Evolutionary conservation across 2,329 filamentous ascomycete genomes (phyloP), one percentile per base, ranked within the genome.

Genomic region (Monosporascus sp.): DNA sequence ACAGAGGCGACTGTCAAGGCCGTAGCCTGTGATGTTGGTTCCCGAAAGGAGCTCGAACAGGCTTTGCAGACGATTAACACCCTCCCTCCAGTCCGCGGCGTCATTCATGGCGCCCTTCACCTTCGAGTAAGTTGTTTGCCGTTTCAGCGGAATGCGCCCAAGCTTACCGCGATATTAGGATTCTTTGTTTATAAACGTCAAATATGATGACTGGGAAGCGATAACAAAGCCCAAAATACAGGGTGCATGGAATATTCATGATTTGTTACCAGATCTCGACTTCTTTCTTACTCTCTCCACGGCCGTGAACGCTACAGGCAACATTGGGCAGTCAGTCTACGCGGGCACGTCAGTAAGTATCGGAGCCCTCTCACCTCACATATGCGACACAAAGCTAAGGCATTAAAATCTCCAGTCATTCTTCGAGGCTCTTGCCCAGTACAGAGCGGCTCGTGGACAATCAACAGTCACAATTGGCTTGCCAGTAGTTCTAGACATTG

Each of bases 291-390:
- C n/a, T n/a, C n/a, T n/a, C n/a, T n/a, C n/a, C n/a, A n/a, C n/a
- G n/a, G n/a, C n/a, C n/a, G n/a, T n/a, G n/a, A n/a, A n/a, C n/a
- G n/a, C n/a, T n/a, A n/a, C n/a, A n/a, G n/a, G n/a, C 1, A 59
- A 58, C 28, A 41, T 55, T 2, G 58, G 54, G 5, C 68, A 70
- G 49, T 54, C 56, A 44, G 64, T 63, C 35, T 70, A 70, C 45
- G 56, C 55, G 24, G 64, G 63, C 4, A 64, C 62, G 15, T 48
- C 55, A 11, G 50, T 52, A 37, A 52, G 50, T 69, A n/a, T n/a
- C n/a, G n/a, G n/a, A n/a, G n/a, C n/a, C n/a, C n/a, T n/a, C n/a
- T n/a, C n/a, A n/a, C n/a, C n/a, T n/a, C n/a, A n/a, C n/a, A n/a
- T n/a, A n/a, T n/a, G n/a, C n/a, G n/a, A n/a, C n/a, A n/a, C n/a